Evolutionary conservation across 2,329 filamentous ascomycete species (phyloP).

Genomic region (Seiridium unicorne): DNA sequence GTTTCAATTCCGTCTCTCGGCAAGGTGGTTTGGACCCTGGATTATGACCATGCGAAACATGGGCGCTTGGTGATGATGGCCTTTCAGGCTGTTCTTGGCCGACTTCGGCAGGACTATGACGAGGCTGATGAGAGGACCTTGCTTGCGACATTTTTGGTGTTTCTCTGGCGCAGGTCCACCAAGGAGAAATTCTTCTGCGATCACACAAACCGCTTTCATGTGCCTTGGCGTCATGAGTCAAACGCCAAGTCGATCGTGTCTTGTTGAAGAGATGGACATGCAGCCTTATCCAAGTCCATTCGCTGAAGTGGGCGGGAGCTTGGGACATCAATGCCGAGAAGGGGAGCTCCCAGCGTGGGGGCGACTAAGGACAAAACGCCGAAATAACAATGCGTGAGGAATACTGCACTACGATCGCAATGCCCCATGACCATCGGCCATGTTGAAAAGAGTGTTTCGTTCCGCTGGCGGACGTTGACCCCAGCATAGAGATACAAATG

Average conservation of each 20-base stretch:
- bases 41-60: neutral
- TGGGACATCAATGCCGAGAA: neutral
- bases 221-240: constrained; percentile 4
- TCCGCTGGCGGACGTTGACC: no score
- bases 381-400: neutral
- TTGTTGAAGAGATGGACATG: neutral
- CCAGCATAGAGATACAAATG: no score
- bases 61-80: neutral
- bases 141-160: constrained; percentile 5
- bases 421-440: neutral
- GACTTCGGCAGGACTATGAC: constrained; percentile 1
- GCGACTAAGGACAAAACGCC: constrained; percentile 3
- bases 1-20: neutral
- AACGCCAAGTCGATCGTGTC: constrained; percentile 1
- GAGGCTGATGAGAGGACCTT: neutral
- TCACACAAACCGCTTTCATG: neutral
- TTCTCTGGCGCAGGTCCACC: neutral
- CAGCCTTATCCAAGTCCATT: neutral
- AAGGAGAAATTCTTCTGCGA: neutral
- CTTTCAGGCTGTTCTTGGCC: neutral
- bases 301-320: neutral
- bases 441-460: neutral
- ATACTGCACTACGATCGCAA: neutral
- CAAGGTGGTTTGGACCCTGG: neutral
- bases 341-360: neutral